Conservation (phyloP, 2,329 filamentous ascomycete genomes). For the Massarina eburnea region DNA sequence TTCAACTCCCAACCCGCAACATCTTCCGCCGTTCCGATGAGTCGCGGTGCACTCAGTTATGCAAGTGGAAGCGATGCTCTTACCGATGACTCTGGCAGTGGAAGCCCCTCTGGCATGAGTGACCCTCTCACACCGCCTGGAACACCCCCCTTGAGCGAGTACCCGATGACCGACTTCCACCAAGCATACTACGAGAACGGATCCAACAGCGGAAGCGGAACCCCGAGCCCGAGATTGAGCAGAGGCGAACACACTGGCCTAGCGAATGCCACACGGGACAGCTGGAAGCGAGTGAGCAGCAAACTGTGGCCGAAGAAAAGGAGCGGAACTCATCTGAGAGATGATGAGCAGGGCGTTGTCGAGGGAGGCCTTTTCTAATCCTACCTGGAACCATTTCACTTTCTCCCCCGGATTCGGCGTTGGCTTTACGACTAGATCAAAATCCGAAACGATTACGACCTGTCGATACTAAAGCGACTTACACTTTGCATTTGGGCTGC, state of each 20-base stretch:
- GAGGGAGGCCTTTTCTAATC: conserved; percentile 39
- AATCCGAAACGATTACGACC: conserved; percentile 34
- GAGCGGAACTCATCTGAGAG: conserved; percentile 38
- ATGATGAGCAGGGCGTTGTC: conserved; percentile 39
- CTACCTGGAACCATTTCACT: conserved; percentile 1
- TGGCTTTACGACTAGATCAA: conserved; percentile 15
- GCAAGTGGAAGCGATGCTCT: conserved; percentile 50
- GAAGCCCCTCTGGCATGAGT: conserved; percentile 49
- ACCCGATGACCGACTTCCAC: conserved; percentile 49
- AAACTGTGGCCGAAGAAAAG: conserved; percentile 46
- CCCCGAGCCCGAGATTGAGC: conserved; percentile 41
- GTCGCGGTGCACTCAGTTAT: conserved; percentile 35
- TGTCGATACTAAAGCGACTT: conserved; percentile 34
- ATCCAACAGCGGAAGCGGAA: conserved; percentile 36
- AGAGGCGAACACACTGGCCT: conserved; percentile 41
- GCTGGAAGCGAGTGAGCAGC: conserved; percentile 46
- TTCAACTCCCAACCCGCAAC: conserved; percentile 40
- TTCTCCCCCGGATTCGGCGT: not conserved
- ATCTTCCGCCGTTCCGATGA: conserved; percentile 30
- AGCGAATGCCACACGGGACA: conserved; percentile 39
- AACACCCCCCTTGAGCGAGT: conserved; percentile 66
- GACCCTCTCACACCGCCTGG: conserved; percentile 76
- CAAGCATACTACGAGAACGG: conserved; percentile 39
- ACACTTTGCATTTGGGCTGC: conserved; percentile 40
- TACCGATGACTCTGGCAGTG: conserved; percentile 66